phyloP scores from a whole-genome alignment of 176 grass and related monocot genomes.

The Musa itinerans region DNA sequence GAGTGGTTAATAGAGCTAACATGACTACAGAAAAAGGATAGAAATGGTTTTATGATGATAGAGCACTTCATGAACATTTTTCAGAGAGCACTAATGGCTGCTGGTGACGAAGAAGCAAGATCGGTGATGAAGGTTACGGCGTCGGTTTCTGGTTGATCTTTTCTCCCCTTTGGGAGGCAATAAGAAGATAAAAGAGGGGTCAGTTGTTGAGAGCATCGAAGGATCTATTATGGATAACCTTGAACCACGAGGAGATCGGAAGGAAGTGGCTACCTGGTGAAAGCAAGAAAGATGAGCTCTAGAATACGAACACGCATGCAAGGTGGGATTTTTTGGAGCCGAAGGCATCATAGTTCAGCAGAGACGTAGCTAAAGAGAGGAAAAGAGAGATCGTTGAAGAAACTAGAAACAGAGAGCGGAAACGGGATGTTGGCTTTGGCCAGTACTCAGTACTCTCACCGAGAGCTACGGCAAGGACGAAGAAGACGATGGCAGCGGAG shows the following conservation, averaged over 20 bases:
- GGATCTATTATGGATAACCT: background rate
- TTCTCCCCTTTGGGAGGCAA: background rate
- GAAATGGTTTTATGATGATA: no score
- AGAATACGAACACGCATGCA: background rate
- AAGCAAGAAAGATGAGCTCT: slow-evolving; percentile 1
- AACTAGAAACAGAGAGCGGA: background rate
- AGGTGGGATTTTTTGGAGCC: background rate
- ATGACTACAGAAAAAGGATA: no score
- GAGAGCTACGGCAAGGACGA: background rate
- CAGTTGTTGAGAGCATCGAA: no score
- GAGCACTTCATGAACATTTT: no score
- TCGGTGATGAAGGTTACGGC: no score
- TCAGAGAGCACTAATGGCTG: no score
- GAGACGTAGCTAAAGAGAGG: background rate
- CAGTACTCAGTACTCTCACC: background rate
- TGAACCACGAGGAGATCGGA: slow-evolving; percentile 1
- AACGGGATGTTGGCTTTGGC: background rate
- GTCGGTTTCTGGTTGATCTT: background rate
- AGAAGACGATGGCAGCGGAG: background rate
- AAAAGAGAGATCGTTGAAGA: background rate
- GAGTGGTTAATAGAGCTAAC: background rate
- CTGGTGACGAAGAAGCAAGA: no score
- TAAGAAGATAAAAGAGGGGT: background rate
- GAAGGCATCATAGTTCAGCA: background rate
- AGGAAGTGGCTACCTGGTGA: background rate